Conservation (phyloP, 1,284 basidiomycete genomes). For the Cryptococcus floricola region DNA sequence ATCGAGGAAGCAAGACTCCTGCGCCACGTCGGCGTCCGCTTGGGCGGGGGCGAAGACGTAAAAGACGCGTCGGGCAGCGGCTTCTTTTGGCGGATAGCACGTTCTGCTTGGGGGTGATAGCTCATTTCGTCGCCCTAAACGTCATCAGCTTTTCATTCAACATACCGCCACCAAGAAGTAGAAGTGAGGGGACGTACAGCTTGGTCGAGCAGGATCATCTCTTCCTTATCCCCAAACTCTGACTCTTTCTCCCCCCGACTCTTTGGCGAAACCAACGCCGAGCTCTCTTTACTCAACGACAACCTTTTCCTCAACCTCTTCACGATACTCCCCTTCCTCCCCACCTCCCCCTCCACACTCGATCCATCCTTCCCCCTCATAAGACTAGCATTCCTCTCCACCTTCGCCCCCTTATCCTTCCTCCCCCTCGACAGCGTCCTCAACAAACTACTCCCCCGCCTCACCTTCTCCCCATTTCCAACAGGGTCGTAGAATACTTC, state of each 20-base stretch:
- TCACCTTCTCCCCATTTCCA: too few species aligned
- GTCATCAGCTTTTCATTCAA: too few species aligned
- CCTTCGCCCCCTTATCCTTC: not conserved
- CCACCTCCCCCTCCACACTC: not conserved
- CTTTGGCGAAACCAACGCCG: not conserved
- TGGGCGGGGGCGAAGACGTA: too few species aligned
- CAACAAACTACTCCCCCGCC: not conserved
- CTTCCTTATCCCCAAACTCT: not conserved
- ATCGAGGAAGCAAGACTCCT: too few species aligned
- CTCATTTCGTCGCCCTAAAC: too few species aligned
- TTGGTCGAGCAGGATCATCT: not conserved
- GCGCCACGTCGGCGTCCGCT: too few species aligned
- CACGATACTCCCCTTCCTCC: not conserved
- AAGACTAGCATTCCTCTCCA: not conserved
- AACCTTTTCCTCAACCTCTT: not conserved
- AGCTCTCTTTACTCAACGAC: not conserved
- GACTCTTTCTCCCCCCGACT: not conserved
- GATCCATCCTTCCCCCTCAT: not conserved
- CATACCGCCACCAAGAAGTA: too few species aligned
- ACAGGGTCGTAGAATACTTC: too few species aligned
- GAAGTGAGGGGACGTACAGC: not conserved
- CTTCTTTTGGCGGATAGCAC: too few species aligned
- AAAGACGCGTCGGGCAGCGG: too few species aligned
- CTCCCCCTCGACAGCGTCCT: not conserved
- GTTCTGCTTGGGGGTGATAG: too few species aligned